Conservation (phyloP, 371 early-diverging fungal species). For the Amoeboaphelidium protococcarum region DNA sequence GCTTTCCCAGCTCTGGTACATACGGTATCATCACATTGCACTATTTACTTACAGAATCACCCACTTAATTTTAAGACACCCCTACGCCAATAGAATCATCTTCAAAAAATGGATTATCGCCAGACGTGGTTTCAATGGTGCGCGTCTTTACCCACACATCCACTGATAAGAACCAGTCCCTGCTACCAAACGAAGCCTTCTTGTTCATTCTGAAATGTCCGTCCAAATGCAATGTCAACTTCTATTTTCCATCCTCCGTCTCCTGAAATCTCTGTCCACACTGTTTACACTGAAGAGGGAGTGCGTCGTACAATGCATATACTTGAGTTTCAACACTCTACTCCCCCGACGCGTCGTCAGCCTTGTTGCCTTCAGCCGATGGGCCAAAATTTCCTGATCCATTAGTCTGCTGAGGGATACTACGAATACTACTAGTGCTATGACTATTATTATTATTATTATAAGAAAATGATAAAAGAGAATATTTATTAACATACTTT, state of each 20-base stretch:
- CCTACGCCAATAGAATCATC: not conserved
- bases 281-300: slow-evolving; percentile 57
- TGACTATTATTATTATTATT: too few species aligned
- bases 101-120: not conserved
- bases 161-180: slow-evolving; percentile 60
- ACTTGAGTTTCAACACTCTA: too few species aligned
- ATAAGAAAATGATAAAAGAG: too few species aligned
- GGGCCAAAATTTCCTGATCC: too few species aligned
- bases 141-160: slow-evolving; percentile 18
- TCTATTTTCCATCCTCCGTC: slow-evolving; percentile 26
- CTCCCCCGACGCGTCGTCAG: too few species aligned
- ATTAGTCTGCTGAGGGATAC: too few species aligned
- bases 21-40: not conserved
- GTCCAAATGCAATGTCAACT: slow-evolving; percentile 61
- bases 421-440: too few species aligned
- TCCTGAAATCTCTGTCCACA: slow-evolving; percentile 59
- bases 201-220: slow-evolving; percentile 80
- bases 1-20: not conserved
- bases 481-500: too few species aligned
- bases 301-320: slow-evolving; percentile 48
- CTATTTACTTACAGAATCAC: not conserved
- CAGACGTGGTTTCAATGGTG: slow-evolving; percentile 2
- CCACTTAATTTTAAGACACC: too few species aligned
- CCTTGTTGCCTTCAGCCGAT: too few species aligned
- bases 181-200: slow-evolving; percentile 38